Evolutionary conservation across 768 basidiomycete species (phyloP), one percentile per base, ranked within the genome.

Genomic region (Naganishia vishniacii): DNA sequence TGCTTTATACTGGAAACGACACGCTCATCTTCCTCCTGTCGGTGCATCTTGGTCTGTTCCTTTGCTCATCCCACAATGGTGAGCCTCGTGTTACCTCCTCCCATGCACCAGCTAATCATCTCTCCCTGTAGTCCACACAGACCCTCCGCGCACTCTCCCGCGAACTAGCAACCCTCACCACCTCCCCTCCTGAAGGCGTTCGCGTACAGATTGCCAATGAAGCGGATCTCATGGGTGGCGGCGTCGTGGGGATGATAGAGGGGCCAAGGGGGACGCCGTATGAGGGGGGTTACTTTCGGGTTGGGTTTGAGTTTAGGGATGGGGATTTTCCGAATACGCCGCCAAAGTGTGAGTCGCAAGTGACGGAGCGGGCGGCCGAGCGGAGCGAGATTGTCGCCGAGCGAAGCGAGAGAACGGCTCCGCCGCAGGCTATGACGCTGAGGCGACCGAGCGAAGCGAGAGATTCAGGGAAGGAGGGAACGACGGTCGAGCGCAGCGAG

Each of bases 301-400:
- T 87, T 61, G 86, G 86, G 72, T 97, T 98, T 79, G 84, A 84
- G 69, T 95, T 98, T 46, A 9, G 28, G 76, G 90, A 87, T 1
- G 86, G 90, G 66, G 92, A 95, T 77, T 98, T 94, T 72, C 93
- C 93, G 46, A 86, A 91, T 48, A 84, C 86, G 28, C 93, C 93
- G 56, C 93, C 93, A 8, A 95, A 93, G 81, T 95, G 94, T 93
- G 69, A 62, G 69, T 40, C 6, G n/a, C n/a, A n/a, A n/a, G n/a
- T n/a, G n/a, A n/a, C n/a, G n/a, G n/a, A n/a, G n/a, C n/a, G n/a
- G n/a, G n/a, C n/a, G n/a, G n/a, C 48, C 18, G 41, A 31, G 42
- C 62, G n/a, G 12, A 31, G 1, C 28, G 44, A 1, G 26, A 12
- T 12, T 25, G 23, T 23, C 28, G 42, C 32, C 18, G 16, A 16